Percentiles rank a stretch among this genome's conserved stretches.
Conservation (phyloP, 139 green algal genomes). For the Yamagishiella unicocca region DNA sequence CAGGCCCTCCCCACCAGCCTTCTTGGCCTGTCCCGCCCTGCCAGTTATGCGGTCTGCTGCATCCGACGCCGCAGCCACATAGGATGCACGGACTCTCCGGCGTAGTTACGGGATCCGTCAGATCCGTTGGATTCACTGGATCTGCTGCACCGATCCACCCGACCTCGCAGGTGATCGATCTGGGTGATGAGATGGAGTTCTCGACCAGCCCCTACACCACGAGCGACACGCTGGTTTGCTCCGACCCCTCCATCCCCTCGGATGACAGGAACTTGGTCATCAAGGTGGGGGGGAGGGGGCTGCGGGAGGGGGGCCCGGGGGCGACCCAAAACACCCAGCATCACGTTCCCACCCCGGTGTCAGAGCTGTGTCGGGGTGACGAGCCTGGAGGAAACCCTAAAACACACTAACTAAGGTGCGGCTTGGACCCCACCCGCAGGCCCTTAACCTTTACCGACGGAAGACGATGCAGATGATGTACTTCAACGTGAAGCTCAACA, state of each 20-base stretch:
- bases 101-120: too few species aligned
- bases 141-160: too few species aligned
- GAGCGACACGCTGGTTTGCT: constrained; percentile 86
- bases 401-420: neutral
- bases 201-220: constrained; percentile 55
- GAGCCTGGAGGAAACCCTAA: neutral
- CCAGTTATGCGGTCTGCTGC: too few species aligned
- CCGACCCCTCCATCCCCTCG: constrained; percentile 87
- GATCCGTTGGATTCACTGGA: too few species aligned
- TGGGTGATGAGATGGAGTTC: constrained; percentile 94
- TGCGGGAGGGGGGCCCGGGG: too few species aligned
- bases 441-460: constrained; percentile 87
- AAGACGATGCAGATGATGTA: constrained; percentile 82
- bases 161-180: constrained; percentile 89
- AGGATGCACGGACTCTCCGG: too few species aligned
- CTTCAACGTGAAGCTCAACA: constrained; percentile 91
- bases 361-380: too few species aligned
- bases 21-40: too few species aligned
- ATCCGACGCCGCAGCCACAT: too few species aligned
- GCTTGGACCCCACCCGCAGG: constrained; percentile 55
- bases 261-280: constrained; percentile 96
- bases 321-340: too few species aligned
- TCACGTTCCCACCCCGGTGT: too few species aligned
- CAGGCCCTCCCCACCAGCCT: too few species aligned
- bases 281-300: constrained; percentile 67